Conservation (phyloP, 1,284 basidiomycete species). For the Ceratobasidium papillatum region DNA sequence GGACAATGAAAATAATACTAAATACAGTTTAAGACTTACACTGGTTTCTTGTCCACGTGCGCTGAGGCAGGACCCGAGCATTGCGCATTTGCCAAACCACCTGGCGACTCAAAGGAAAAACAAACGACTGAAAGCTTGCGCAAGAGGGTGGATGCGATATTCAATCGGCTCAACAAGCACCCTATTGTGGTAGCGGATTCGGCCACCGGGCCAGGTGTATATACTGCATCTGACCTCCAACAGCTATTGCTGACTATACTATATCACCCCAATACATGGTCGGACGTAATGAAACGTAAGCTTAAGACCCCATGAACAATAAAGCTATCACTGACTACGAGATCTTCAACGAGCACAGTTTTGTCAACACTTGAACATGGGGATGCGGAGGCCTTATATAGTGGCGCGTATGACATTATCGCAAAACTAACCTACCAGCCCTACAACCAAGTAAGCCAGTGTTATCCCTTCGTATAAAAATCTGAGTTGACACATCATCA, state of each 20-base stretch:
- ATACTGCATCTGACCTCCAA: conserved; percentile 15
- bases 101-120: neutral
- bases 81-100: conserved; percentile 29
- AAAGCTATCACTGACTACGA: too few relatives aligned
- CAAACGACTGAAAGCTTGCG: conserved; percentile 17
- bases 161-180: neutral
- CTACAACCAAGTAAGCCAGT: neutral
- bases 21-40: neutral
- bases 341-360: too few relatives aligned
- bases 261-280: neutral
- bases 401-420: too few relatives aligned
- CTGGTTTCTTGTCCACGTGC: conserved; percentile 43
- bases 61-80: conserved; percentile 40
- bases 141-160: conserved; percentile 6
- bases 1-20: neutral
- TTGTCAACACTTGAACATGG: too few relatives aligned
- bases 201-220: neutral
- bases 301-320: neutral
- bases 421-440: neutral
- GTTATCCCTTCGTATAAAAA: neutral
- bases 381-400: too few relatives aligned
- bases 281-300: neutral
- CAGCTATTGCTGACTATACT: neutral
- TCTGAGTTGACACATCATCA: neutral
- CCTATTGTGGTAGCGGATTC: conserved; percentile 22